Conservation (phyloP, 164 flowering plant species). For the Cinnamomum chago region DNA sequence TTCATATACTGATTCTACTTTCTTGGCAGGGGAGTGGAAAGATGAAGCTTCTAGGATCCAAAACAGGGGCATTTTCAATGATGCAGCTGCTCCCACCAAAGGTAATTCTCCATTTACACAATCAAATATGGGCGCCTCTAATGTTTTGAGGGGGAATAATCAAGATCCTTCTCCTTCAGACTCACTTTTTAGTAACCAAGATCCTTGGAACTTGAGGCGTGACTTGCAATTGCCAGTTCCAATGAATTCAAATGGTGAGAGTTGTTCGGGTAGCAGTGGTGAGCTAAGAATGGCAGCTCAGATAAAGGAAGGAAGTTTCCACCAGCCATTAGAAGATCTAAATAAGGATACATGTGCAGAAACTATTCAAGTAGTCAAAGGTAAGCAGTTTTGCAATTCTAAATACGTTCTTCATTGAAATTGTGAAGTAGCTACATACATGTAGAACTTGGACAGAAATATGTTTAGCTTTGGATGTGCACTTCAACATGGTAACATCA, state of each 20-base stretch:
- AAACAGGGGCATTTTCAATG: constrained; percentile 21
- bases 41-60: constrained; percentile 28
- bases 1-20: constrained; percentile 30
- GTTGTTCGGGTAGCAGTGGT: constrained; percentile 14
- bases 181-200: constrained; percentile 62
- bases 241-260: constrained; percentile 32
- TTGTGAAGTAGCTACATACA: too few relatives aligned
- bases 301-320: constrained; percentile 29
- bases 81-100: constrained; percentile 24
- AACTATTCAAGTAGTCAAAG: constrained; percentile 31
- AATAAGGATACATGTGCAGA: constrained; percentile 29
- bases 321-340: constrained; percentile 25
- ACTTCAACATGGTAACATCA: too few relatives aligned
- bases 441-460: too few relatives aligned
- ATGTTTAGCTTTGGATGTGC: too few relatives aligned
- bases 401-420: not conserved
- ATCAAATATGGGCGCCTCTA: constrained; percentile 10
- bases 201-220: constrained; percentile 59
- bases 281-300: constrained; percentile 19
- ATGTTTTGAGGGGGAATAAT: constrained; percentile 25
- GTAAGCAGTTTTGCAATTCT: constrained; percentile 18
- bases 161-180: constrained; percentile 36
- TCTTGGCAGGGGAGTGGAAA: constrained; percentile 33
- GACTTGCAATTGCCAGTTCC: constrained; percentile 32
- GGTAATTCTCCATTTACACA: constrained; percentile 20